phyloP scores from a whole-genome alignment of 1,284 basidiomycete genomes.

The Pseudozyma pruni region DNA sequence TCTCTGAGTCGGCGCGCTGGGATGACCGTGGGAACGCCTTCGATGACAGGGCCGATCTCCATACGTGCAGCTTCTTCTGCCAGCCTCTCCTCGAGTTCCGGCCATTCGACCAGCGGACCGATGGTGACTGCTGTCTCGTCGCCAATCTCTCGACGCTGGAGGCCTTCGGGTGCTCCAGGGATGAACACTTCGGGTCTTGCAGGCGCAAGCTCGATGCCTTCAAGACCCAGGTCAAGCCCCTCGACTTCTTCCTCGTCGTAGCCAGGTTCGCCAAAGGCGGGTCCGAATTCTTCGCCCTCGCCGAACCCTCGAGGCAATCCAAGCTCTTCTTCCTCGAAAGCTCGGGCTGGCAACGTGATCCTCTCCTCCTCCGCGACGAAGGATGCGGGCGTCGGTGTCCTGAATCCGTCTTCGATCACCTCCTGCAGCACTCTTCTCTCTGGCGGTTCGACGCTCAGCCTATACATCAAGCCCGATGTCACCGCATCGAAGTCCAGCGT shows the following conservation, averaged over 20 bases:
- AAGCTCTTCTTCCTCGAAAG: slow-evolving; percentile 41
- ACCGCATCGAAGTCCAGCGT: slow-evolving; percentile 39
- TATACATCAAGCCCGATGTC: not conserved
- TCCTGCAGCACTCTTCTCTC: not conserved
- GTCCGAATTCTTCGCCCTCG: slow-evolving; percentile 17
- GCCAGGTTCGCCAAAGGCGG: slow-evolving; percentile 4
- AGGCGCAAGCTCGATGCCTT: slow-evolving; percentile 10
- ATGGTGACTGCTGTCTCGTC: slow-evolving; percentile 16
- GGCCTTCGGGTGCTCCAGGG: slow-evolving; percentile 11
- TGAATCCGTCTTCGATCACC: slow-evolving; percentile 17
- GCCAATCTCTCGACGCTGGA: slow-evolving; percentile 5
- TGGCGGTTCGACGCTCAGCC: slow-evolving; percentile 24
- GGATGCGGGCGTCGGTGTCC: slow-evolving; percentile 26
- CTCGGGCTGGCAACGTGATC: slow-evolving; percentile 31
- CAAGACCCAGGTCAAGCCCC: slow-evolving; percentile 37
- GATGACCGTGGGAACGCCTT: slow-evolving; percentile 22
- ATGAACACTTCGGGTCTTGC: slow-evolving; percentile 10
- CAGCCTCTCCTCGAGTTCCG: slow-evolving; percentile 33
- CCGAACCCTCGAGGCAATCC: slow-evolving; percentile 24
- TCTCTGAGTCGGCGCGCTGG: slow-evolving; percentile 24
- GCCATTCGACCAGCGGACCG: slow-evolving; percentile 30
- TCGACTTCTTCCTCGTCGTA: slow-evolving; percentile 35
- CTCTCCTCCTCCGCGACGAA: slow-evolving; percentile 30
- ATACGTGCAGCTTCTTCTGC: slow-evolving; percentile 34
- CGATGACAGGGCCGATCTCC: slow-evolving; percentile 16